These are phyloP conservation scores for Mrakia blollopis DNA, from an alignment of 768 basidiomycete species.

Conservation along the genomic window DNA sequence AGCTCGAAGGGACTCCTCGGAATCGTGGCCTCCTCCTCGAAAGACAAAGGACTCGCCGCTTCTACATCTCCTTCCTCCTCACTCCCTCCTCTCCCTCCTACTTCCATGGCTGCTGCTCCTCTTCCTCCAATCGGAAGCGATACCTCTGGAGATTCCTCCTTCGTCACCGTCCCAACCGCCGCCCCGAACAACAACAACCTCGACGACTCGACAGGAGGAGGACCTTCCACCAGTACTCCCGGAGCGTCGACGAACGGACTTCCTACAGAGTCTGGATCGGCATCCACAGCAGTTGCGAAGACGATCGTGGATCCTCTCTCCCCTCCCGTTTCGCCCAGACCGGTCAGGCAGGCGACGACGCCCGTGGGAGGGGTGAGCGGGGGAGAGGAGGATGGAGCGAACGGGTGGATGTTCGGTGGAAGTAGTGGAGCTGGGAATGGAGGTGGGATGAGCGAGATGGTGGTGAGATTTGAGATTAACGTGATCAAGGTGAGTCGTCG, in stretches of 20 bases:
- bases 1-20: constrained; percentile 33
- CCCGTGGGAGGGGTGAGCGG: not conserved
- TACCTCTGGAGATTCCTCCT: not conserved
- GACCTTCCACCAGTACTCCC: not conserved
- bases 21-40: not conserved
- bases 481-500: constrained; percentile 76
- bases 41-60: not conserved
- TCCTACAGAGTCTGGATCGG: not conserved
- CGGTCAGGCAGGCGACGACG: not conserved
- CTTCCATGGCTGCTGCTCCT: not conserved
- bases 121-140: not conserved
- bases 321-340: constrained; percentile 30
- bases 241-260: not conserved
- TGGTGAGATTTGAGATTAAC: constrained; percentile 93
- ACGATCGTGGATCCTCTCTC: constrained; percentile 29
- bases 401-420: constrained; percentile 44
- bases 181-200: not conserved
- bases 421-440: constrained; percentile 33
- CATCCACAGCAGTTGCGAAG: not conserved
- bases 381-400: constrained; percentile 40
- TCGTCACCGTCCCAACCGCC: not conserved
- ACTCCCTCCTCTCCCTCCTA: not conserved
- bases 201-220: not conserved
- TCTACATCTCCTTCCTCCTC: constrained; percentile 23
- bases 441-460: constrained; percentile 57